Conservation (phyloP, 139 green algal genomes). For the Chlorella sp. region DNA sequence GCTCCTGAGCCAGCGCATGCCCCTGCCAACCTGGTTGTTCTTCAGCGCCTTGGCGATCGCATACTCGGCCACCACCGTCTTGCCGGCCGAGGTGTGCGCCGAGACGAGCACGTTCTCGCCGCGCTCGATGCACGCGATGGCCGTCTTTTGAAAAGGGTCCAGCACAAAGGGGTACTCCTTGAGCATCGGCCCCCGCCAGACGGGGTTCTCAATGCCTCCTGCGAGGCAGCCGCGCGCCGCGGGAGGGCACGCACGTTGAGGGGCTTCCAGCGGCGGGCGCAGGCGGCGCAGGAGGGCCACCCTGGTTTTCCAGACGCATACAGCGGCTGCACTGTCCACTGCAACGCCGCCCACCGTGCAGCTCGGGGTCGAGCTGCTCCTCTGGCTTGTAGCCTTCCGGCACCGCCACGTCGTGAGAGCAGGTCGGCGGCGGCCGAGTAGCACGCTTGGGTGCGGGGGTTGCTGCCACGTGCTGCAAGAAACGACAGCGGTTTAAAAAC, state of each 20-base stretch:
- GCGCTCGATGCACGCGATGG: slow-evolving; percentile 88
- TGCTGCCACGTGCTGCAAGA: slow-evolving; percentile 31
- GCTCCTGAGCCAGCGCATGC: slow-evolving; percentile 64
- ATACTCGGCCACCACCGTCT: slow-evolving; percentile 96
- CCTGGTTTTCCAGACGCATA: background rate
- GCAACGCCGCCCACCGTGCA: slow-evolving; percentile 36
- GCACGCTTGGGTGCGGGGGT: background rate
- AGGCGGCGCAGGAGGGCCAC: background rate
- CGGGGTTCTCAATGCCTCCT: slow-evolving; percentile 77
- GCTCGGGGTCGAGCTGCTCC: slow-evolving; percentile 43
- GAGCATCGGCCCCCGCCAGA: slow-evolving; percentile 57
- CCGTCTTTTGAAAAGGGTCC: slow-evolving; percentile 86
- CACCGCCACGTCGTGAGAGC: slow-evolving; percentile 67
- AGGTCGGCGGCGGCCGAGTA: slow-evolving; percentile 5
- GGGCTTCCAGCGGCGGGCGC: background rate
- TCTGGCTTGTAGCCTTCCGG: slow-evolving; percentile 61
- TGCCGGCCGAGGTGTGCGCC: slow-evolving; percentile 92
- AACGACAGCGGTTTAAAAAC: background rate
- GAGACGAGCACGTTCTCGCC: slow-evolving; percentile 89
- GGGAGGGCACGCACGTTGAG: slow-evolving; percentile 1
- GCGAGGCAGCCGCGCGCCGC: background rate
- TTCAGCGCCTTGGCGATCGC: slow-evolving; percentile 88
- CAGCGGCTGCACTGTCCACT: background rate
- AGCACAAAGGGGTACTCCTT: slow-evolving; percentile 90
- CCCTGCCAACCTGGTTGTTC: too few species aligned